Base-by-base conservation (phyloP, 1,139 yeast species). In the Taphrina confusa region DNA sequence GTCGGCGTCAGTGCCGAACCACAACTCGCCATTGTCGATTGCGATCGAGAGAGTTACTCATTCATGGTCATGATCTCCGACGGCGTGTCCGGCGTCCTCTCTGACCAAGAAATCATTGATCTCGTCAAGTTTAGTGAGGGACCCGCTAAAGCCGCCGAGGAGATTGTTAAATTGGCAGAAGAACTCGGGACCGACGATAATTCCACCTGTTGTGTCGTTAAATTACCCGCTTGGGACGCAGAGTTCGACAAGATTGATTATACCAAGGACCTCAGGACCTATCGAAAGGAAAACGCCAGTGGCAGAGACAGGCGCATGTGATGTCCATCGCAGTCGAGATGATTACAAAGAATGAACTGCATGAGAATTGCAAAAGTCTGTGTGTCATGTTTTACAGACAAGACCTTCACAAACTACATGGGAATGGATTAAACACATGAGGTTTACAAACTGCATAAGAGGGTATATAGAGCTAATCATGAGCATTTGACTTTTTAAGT, bases 1-100 rank as follows among this genome's bases (percentile, higher is more conserved):
- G 81, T 83, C 71, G 98, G 98, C 0, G 84, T 92, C 2, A 79
- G 90, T 0, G 90, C 97, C 1, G 98, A 92, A 73, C 98, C 98
- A 0, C 97, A 92, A 64, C 76, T 92, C 50, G 75, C 80, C 16
- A 87, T 87, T 63, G 82, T 78, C 66, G 67, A 71, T 70, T 64
- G 66, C 9, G 76, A 74, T 62, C 74, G 39, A 65, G 75, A 66
- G 25, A 28, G 61, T 37, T 55, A 91, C 70, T 80, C 88, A 61
- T 91, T 90, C 68, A 68, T 91, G 49, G 82, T 87, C 1, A 73
- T 92, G 47, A 81, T 89, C 39, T 82, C 89, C 23, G 98, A 92
- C 73, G 98, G 98, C 12, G 86, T 92, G 3, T 82, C 96, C 2
- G 86, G 84, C 66, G 76, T 80, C 65, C 78, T 89, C 61, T 79